These are phyloP conservation scores for Spiraea crenata DNA, from an alignment of 331 rosid species.

Conservation along the genomic window DNA sequence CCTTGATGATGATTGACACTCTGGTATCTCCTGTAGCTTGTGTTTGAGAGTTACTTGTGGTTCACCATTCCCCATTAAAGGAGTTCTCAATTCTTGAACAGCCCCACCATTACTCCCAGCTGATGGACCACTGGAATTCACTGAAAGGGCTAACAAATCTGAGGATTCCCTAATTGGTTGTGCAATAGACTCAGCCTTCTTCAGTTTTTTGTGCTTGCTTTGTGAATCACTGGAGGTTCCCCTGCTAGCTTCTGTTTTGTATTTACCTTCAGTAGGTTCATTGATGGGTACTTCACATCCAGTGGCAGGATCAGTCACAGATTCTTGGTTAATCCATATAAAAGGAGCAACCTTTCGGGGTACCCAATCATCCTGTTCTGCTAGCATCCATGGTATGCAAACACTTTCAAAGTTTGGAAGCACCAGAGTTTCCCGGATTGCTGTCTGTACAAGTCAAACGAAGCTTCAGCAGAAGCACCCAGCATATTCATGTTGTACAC, in stretches of 20 bases:
- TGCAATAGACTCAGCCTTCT: slow-evolving; percentile 26
- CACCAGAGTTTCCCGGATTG: slow-evolving; percentile 65
- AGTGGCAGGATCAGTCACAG: slow-evolving; percentile 36
- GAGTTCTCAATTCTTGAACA: slow-evolving; percentile 35
- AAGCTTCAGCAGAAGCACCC: slow-evolving; percentile 25
- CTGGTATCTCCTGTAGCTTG: slow-evolving; percentile 29
- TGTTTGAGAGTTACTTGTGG: slow-evolving; percentile 35
- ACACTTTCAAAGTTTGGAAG: slow-evolving; percentile 74
- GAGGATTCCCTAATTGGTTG: slow-evolving; percentile 43
- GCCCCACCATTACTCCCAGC: slow-evolving; percentile 31
- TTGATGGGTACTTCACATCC: slow-evolving; percentile 30
- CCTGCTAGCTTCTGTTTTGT: slow-evolving; percentile 37
- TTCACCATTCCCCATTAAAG: slow-evolving; percentile 36
- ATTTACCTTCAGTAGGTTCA: slow-evolving; percentile 35
- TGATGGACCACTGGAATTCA: slow-evolving; percentile 20
- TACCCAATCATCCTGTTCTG: slow-evolving; percentile 90
- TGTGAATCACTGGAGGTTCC: slow-evolving; percentile 37
- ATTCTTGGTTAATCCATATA: slow-evolving; percentile 69
- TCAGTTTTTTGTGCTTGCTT: slow-evolving; percentile 23
- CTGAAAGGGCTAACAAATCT: slow-evolving; percentile 28
- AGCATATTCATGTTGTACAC: neutral
- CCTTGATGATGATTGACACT: slow-evolving; percentile 30
- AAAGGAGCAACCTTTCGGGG: slow-evolving; percentile 74
- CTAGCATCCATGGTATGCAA: slow-evolving; percentile 75
- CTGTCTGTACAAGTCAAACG: slow-evolving; percentile 53